These are phyloP conservation scores for Gracilaria gracilis DNA, from an alignment of 23 red algal species.

Conservation along the genomic window DNA sequence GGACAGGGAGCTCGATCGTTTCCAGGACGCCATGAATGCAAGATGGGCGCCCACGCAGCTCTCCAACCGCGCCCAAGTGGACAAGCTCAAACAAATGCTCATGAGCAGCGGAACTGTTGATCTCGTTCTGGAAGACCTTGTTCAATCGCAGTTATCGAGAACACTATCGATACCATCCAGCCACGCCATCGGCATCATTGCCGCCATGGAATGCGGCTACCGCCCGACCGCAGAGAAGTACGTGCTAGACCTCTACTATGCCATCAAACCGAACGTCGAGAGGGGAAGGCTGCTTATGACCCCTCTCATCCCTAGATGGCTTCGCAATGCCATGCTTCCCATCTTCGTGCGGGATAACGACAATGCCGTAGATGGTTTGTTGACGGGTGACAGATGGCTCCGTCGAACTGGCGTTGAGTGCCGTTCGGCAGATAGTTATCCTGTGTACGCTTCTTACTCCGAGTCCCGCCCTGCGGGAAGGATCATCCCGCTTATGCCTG, in stretches of 20 bases:
- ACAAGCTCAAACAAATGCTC: slow-evolving; percentile 28
- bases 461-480: slow-evolving; percentile 9
- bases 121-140: neutral
- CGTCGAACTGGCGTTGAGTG: slow-evolving; percentile 14
- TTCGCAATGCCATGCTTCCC: slow-evolving; percentile 6
- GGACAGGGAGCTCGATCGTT: slow-evolving; percentile 25
- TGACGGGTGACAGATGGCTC: slow-evolving; percentile 24
- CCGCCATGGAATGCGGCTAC: slow-evolving; percentile 25
- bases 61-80: neutral
- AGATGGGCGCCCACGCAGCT: neutral
- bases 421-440: slow-evolving; percentile 15
- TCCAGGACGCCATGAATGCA: neutral
- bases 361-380: slow-evolving; percentile 18
- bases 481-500: slow-evolving; percentile 1
- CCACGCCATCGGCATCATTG: slow-evolving; percentile 5
- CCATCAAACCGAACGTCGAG: slow-evolving; percentile 25
- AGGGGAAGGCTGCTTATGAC: slow-evolving; percentile 25
- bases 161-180: slow-evolving; percentile 13
- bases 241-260: neutral
- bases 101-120: neutral
- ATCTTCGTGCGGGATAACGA: slow-evolving; percentile 17
- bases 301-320: slow-evolving; percentile 22
- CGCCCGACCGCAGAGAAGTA: slow-evolving; percentile 27
- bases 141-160: slow-evolving; percentile 4
- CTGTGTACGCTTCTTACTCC: slow-evolving; percentile 2